phyloP scores from a whole-genome alignment of 192 early-diverging fungal genomes.

The Podila horticola region DNA sequence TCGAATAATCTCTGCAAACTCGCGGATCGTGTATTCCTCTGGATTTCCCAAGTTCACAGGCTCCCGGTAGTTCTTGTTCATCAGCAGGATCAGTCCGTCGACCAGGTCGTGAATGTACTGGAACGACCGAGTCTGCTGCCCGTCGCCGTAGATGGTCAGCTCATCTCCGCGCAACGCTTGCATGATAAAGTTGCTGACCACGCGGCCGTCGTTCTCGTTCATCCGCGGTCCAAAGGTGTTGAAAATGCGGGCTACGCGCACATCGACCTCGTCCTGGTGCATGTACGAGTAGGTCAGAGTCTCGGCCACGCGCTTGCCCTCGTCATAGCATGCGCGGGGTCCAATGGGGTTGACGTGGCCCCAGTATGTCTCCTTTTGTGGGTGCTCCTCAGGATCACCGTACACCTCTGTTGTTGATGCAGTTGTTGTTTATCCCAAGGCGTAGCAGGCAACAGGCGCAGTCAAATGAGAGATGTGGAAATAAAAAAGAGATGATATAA shows the following conservation, averaged over 20 bases:
- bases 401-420: slow-evolving; percentile 73
- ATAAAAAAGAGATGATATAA: slow-evolving; percentile 3
- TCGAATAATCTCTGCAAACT: slow-evolving; percentile 82
- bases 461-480: neutral
- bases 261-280: slow-evolving; percentile 78
- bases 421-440: neutral
- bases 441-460: neutral
- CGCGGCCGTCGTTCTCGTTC: slow-evolving; percentile 85
- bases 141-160: slow-evolving; percentile 85
- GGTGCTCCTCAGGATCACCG: slow-evolving; percentile 87
- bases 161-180: slow-evolving; percentile 81
- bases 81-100: slow-evolving; percentile 81
- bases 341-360: slow-evolving; percentile 83
- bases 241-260: slow-evolving; percentile 83
- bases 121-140: slow-evolving; percentile 83
- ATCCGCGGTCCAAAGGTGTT: slow-evolving; percentile 87
- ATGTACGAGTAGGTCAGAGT: slow-evolving; percentile 84
- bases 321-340: slow-evolving; percentile 87
- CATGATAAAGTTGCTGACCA: slow-evolving; percentile 89
- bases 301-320: slow-evolving; percentile 88
- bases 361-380: slow-evolving; percentile 89
- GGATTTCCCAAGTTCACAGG: slow-evolving; percentile 89
- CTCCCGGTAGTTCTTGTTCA: slow-evolving; percentile 74
- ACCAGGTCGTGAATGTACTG: slow-evolving; percentile 88
- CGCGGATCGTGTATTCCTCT: slow-evolving; percentile 81